Conservation (phyloP, 2,329 filamentous ascomycete genomes). For the Calonectria fujianensis region DNA sequence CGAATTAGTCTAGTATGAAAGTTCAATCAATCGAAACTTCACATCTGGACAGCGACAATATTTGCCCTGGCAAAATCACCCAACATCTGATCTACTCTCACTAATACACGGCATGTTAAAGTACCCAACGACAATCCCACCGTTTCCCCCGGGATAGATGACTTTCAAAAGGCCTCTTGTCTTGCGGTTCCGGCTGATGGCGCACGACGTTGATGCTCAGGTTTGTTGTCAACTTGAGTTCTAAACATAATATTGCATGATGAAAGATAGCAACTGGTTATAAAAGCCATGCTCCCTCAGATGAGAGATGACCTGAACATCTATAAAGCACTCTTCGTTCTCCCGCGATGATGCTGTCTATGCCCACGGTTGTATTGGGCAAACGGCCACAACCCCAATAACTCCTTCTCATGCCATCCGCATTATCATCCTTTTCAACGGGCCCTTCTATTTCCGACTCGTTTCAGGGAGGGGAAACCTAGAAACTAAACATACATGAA, state of each 20-base stretch:
- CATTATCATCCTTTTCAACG: constrained; percentile 34
- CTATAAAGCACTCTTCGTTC: background rate
- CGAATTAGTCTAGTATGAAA: background rate
- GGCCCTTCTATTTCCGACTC: constrained; percentile 36
- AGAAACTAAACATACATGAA: constrained; percentile 51
- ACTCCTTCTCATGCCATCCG: constrained; percentile 18
- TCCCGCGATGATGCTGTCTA: constrained; percentile 24
- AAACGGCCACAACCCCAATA: constrained; percentile 5
- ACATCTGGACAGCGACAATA: background rate
- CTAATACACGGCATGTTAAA: background rate
- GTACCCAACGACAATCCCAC: background rate
- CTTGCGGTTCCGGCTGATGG: background rate
- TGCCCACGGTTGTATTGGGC: background rate
- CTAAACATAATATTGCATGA: background rate
- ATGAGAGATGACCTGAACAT: background rate
- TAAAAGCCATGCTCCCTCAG: background rate
- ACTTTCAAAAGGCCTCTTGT: background rate
- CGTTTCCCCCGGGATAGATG: background rate
- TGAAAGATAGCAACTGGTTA: background rate
- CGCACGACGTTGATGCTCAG: background rate
- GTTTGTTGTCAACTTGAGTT: background rate
- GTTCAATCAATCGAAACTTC: background rate
- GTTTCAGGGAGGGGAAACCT: constrained; percentile 44
- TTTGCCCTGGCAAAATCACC: background rate
- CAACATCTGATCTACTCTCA: background rate